Percentiles rank a stretch among this genome's conserved stretches.
Conservation (phyloP, 306 rosid species). For the Elaeagnus macrophylla region DNA sequence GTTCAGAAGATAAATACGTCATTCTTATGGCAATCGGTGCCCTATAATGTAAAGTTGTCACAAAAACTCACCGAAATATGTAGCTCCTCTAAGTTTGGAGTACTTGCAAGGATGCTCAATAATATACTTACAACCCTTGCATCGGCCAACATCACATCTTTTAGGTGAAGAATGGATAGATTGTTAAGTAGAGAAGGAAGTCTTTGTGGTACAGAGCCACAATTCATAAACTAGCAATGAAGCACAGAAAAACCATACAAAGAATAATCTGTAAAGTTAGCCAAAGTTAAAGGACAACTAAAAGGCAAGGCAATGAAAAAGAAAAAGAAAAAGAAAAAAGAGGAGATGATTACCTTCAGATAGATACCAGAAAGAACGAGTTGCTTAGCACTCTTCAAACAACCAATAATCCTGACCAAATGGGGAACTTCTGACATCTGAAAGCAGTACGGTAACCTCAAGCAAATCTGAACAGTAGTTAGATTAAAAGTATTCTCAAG, state of each 20-base stretch:
- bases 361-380: conserved; percentile 11
- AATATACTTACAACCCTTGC: not conserved
- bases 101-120: conserved; percentile 17
- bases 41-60: not conserved
- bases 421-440: not conserved
- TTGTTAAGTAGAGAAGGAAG: conserved; percentile 15
- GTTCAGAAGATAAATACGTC: not conserved
- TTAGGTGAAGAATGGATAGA: conserved; percentile 12
- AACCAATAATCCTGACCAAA: conserved; percentile 14
- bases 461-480: conserved; percentile 11
- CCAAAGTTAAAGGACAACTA: not conserved
- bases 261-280: not conserved
- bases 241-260: conserved; percentile 3
- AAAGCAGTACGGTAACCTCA: not conserved
- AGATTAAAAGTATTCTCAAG: conserved; percentile 11
- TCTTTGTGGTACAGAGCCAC: conserved; percentile 9
- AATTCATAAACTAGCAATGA: conserved; percentile 12
- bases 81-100: conserved; percentile 26
- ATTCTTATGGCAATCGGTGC: not conserved
- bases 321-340: not conserved
- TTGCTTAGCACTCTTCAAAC: conserved; percentile 3
- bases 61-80: conserved; percentile 18
- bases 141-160: conserved; percentile 6
- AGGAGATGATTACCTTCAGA: conserved; percentile 3
- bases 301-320: not conserved